Evolutionary conservation across 2,329 filamentous ascomycete species (phyloP).

Genomic region (Myriosclerotinia curreyana): DNA sequence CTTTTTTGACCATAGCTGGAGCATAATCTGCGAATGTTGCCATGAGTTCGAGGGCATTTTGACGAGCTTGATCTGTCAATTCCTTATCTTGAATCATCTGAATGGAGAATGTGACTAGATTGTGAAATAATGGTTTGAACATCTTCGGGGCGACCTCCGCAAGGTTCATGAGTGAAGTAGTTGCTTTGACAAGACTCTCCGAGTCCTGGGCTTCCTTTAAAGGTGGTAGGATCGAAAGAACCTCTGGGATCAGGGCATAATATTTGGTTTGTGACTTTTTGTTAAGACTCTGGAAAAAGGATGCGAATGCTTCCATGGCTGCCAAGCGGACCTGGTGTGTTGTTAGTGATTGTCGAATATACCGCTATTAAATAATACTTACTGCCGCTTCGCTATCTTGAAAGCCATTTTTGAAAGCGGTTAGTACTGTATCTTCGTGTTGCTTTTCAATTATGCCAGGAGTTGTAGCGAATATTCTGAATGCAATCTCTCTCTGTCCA

Average conservation of each 20-base stretch:
- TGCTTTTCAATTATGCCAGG: constrained; percentile 95
- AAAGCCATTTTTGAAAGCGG: constrained; percentile 88
- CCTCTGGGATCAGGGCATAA: constrained; percentile 79
- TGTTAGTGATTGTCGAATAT: constrained; percentile 18
- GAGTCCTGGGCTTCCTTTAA: constrained; percentile 90
- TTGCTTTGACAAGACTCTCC: constrained; percentile 84
- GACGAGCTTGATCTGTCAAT: constrained; percentile 80
- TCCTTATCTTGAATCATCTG: constrained; percentile 96
- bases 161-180: constrained; percentile 88
- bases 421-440: constrained; percentile 84
- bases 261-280: constrained; percentile 91
- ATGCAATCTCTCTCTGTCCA: constrained; percentile 86
- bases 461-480: constrained; percentile 91
- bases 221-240: constrained; percentile 90
- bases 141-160: constrained; percentile 94
- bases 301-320: constrained; percentile 93
- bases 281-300: constrained; percentile 86
- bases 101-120: constrained; percentile 87
- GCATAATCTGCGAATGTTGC: constrained; percentile 96
- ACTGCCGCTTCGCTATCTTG: constrained; percentile 81
- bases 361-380: constrained; percentile 37
- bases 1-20: constrained; percentile 91
- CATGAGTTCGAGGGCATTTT: constrained; percentile 96
- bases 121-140: constrained; percentile 94
- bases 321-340: constrained; percentile 68